A percentile compares a stretch with the other conserved stretches of the same genome.
These are phyloP conservation scores for Lentinula aciculospora DNA, from an alignment of 768 basidiomycete species.

Conservation along the genomic window DNA sequence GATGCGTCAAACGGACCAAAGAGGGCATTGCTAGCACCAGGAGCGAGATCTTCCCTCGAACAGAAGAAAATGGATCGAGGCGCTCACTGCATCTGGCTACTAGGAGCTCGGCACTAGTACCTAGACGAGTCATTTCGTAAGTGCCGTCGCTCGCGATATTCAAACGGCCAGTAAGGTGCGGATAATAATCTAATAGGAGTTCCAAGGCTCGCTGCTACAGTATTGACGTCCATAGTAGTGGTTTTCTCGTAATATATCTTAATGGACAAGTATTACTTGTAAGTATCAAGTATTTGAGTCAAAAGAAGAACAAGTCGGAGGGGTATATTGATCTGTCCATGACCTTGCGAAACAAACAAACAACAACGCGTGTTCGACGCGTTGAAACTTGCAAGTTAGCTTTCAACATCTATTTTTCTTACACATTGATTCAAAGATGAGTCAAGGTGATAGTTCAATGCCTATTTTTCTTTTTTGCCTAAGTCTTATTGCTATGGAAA, in stretches of 20 bases:
- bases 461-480: neutral
- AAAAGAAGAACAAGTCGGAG: neutral
- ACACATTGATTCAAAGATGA: neutral
- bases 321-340: too few species aligned
- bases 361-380: constrained; percentile 1
- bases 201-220: constrained; percentile 8
- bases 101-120: constrained; percentile 13
- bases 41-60: constrained; percentile 6
- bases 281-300: neutral
- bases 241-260: too few species aligned
- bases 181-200: constrained; percentile 13
- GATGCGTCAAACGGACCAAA: constrained; percentile 12
- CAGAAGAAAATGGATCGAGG: constrained; percentile 12
- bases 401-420: neutral
- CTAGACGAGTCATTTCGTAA: constrained; percentile 7
- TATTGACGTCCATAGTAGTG: neutral
- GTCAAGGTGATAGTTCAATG: neutral
- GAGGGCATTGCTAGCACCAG: constrained; percentile 12
- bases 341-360: neutral
- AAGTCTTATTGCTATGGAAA: neutral
- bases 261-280: too few species aligned
- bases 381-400: neutral
- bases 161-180: constrained; percentile 13
- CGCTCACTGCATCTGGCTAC: constrained; percentile 11
- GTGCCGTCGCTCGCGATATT: constrained; percentile 5